Conservation (phyloP, 108 stramenopile species). For the Nitzschia inconspicua region DNA sequence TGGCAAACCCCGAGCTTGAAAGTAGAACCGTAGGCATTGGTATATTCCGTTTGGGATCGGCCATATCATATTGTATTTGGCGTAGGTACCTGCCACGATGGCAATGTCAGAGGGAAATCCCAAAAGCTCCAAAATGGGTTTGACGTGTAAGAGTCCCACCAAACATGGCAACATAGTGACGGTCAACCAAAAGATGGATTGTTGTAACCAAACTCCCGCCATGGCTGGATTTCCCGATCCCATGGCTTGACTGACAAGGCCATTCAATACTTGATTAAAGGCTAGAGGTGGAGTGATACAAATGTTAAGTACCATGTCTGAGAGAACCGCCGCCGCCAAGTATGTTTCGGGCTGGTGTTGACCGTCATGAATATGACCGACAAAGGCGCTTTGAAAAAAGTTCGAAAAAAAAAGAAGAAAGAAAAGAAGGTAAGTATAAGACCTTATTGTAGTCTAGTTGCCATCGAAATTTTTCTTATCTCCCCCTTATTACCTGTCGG, state of each 20-base stretch:
- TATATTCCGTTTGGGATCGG: slow-evolving; percentile 49
- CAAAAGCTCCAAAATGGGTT: slow-evolving; percentile 23
- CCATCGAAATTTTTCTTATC: too few relatives aligned
- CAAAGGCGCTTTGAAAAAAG: slow-evolving; percentile 34
- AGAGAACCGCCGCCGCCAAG: slow-evolving; percentile 63
- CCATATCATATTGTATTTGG: slow-evolving; percentile 47
- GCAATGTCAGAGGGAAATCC: slow-evolving; percentile 30
- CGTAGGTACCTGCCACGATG: slow-evolving; percentile 39
- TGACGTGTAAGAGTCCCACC: slow-evolving; percentile 36
- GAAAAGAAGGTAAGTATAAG: too few relatives aligned
- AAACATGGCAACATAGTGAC: slow-evolving; percentile 44
- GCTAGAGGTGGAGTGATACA: slow-evolving; percentile 46
- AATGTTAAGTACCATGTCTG: slow-evolving; percentile 73
- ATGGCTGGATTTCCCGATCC: slow-evolving; percentile 53
- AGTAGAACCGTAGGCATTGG: slow-evolving; percentile 54
- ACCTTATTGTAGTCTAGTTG: too few relatives aligned
- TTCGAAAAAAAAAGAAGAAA: not conserved
- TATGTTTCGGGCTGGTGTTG: slow-evolving; percentile 21
- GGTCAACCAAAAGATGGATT: slow-evolving; percentile 40
- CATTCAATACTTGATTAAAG: slow-evolving; percentile 45
- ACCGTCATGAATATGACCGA: slow-evolving; percentile 32
- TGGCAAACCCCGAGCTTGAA: slow-evolving; percentile 43
- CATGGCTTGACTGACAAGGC: slow-evolving; percentile 42
- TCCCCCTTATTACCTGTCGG: too few relatives aligned
- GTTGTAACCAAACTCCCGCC: slow-evolving; percentile 56